These are phyloP conservation scores for Volvariella surrecta DNA, from an alignment of 1,284 basidiomycete species.

Conservation along the genomic window DNA sequence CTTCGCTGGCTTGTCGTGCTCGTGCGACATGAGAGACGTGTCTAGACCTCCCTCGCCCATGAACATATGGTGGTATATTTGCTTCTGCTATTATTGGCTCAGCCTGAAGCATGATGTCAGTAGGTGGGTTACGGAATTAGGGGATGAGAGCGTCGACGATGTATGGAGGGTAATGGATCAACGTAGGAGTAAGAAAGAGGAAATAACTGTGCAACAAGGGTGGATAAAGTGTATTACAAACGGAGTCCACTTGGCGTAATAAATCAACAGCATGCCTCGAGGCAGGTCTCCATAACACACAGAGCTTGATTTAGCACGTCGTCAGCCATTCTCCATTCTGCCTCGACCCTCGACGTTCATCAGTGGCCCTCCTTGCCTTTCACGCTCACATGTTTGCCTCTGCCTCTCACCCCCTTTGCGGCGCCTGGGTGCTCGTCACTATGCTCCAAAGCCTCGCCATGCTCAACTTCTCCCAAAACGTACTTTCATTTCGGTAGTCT, in stretches of 20 bases:
- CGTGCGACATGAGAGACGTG: slow-evolving; percentile 37
- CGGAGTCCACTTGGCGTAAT: slow-evolving; percentile 1
- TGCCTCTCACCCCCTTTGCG: no score
- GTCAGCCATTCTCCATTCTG: no score
- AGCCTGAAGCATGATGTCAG: slow-evolving; percentile 13
- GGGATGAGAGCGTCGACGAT: neutral
- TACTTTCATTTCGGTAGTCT: no score
- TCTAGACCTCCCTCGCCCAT: slow-evolving; percentile 38
- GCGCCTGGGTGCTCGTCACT: no score
- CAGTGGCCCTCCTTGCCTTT: no score
- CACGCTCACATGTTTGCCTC: no score
- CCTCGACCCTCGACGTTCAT: no score
- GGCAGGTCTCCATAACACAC: slow-evolving; percentile 7
- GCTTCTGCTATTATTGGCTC: slow-evolving; percentile 10
- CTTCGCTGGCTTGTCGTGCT: slow-evolving; percentile 40
- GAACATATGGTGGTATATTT: slow-evolving; percentile 9
- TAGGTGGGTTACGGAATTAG: neutral
- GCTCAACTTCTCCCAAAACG: no score
- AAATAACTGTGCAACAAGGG: neutral
- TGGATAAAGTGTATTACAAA: neutral
- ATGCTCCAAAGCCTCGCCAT: no score
- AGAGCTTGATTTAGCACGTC: slow-evolving; percentile 1
- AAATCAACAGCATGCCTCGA: slow-evolving; percentile 13
- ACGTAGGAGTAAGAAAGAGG: slow-evolving; percentile 6
- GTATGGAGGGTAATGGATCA: slow-evolving; percentile 4